Conservation (phyloP, 164 flowering plant genomes). For the Nelumbo lutea region DNA sequence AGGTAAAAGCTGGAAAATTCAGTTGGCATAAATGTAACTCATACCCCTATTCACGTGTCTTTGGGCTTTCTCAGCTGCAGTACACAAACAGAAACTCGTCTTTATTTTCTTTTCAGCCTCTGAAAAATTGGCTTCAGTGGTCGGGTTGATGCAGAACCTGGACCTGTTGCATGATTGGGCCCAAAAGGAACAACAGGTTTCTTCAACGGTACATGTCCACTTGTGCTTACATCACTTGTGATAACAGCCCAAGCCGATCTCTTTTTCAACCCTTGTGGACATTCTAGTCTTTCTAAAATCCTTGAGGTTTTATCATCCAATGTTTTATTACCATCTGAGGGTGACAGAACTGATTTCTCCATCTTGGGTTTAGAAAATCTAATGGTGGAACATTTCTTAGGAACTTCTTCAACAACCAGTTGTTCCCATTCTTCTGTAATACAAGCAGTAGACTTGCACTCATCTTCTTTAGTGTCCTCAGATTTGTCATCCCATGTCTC, state of each 20-base stretch:
- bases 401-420: slow-evolving; percentile 47
- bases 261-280: slow-evolving; percentile 49
- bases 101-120: slow-evolving; percentile 52
- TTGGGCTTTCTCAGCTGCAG: no score
- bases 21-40: no score
- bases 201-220: slow-evolving; percentile 28
- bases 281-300: slow-evolving; percentile 83
- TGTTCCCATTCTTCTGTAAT: slow-evolving; percentile 78
- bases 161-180: slow-evolving; percentile 25
- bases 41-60: no score
- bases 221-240: slow-evolving; percentile 12
- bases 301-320: slow-evolving; percentile 63
- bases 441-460: slow-evolving; percentile 9
- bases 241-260: slow-evolving; percentile 34
- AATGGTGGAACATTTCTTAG: slow-evolving; percentile 35
- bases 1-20: no score
- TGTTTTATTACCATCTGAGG: slow-evolving; percentile 32
- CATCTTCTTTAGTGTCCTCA: slow-evolving; percentile 18
- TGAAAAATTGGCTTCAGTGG: slow-evolving; percentile 72
- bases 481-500: no score
- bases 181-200: slow-evolving; percentile 44
- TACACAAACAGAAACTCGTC: slow-evolving; percentile 1
- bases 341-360: slow-evolving; percentile 24
- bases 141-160: slow-evolving; percentile 31
- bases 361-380: slow-evolving; percentile 26